phyloP scores from a whole-genome alignment of 2,329 filamentous ascomycete species.

The Alternaria angustiovoidea region DNA sequence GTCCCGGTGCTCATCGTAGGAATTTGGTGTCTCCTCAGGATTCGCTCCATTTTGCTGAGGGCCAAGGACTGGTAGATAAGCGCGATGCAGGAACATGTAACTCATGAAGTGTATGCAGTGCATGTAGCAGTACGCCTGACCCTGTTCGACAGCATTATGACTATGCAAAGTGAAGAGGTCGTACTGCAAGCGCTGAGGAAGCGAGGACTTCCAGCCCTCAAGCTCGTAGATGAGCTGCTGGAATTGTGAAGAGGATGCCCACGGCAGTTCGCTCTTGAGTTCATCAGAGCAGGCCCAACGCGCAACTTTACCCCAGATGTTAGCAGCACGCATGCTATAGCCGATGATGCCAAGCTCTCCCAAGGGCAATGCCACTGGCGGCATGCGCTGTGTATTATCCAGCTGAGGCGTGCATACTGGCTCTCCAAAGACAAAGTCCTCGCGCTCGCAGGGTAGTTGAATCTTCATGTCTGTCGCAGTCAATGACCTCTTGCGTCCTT shows the following conservation, averaged over 20 bases:
- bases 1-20: constrained; percentile 43
- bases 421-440: constrained; percentile 52
- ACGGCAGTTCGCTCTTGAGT: constrained; percentile 49
- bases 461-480: constrained; percentile 48
- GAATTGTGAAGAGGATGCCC: constrained; percentile 48
- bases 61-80: constrained; percentile 51
- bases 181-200: constrained; percentile 49
- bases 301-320: constrained; percentile 53
- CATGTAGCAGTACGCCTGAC: constrained; percentile 54
- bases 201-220: constrained; percentile 46
- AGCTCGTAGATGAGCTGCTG: constrained; percentile 48
- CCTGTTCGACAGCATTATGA: constrained; percentile 53
- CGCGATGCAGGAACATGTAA: constrained; percentile 53
- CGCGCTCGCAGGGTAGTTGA: constrained; percentile 52
- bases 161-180: constrained; percentile 50
- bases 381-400: constrained; percentile 41
- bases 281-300: constrained; percentile 51
- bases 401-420: constrained; percentile 47
- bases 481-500: constrained; percentile 50
- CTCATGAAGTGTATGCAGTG: constrained; percentile 54
- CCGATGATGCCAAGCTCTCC: constrained; percentile 51
- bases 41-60: constrained; percentile 38
- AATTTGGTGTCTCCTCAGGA: constrained; percentile 42
- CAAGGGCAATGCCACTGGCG: constrained; percentile 35
- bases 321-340: constrained; percentile 51